Base-by-base conservation (phyloP, 2,329 filamentous ascomycete genomes). In the Aspergillus novoparasiticus region DNA sequence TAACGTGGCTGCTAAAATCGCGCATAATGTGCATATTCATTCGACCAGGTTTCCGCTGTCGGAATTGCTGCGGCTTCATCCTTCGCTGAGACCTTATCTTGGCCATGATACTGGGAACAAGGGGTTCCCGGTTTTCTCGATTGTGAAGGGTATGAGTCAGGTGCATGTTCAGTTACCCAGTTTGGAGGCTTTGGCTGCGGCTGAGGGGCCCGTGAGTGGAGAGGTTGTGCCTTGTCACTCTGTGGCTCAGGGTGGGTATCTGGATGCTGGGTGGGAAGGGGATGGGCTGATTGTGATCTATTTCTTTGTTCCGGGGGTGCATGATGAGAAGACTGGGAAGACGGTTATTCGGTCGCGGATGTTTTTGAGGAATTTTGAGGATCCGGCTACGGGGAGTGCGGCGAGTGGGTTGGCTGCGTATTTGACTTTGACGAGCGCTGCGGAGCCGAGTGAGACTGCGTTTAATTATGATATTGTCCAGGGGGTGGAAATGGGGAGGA, bases 401-500 rank as follows among this genome's bases (percentile, higher is more conserved):
- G 86, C 88, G 6, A 84, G 83, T 71, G 84, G 84, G 9, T 74
- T 91, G 66, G 79, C 80, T 23, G 78, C 82, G 60, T 89, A 85
- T 69, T 76, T 90, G 64, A 80, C 83, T 5, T 71, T 85, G 58
- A 73, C 74, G n/a, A 78, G 78, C 58, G 73, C 72, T n/a, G 73
- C 70, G 26, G 58, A 39, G 11, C 6, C 34, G 2, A 21, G 59
- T n/a, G 62, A 68, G 48, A 12, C 48, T 30, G 64, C 64, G 54
- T 74, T 73, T 28, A 74, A 74, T 59, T 88, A 85, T 67, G 79
- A 82, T 62, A 78, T 90, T 65, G 85, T 85, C 63, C 89, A 91
- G 77, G 89, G 88, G 0, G 86, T 90, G 11, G 88, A 91, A 76
- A 90, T 90, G 85, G 88, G 87, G 6, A 77, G 87, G 66, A 69